Percentiles rank a stretch among this genome's conserved stretches.
Conservation (phyloP, 108 stramenopile genomes). For the Seminavis robusta region DNA sequence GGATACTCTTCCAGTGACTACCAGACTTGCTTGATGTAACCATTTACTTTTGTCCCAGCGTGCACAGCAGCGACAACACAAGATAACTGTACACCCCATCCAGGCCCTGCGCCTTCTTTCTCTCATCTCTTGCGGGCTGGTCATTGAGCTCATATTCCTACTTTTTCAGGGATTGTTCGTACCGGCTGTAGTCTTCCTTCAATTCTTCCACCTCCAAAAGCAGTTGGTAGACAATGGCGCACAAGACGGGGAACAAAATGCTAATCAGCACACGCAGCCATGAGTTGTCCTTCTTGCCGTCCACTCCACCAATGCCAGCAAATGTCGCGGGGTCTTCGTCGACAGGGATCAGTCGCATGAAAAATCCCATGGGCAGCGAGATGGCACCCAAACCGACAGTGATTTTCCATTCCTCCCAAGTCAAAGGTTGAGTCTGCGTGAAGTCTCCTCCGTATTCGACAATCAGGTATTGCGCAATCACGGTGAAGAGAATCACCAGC, state of each 20-base stretch:
- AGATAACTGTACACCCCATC: too few relatives aligned
- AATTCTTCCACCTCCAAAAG: slow-evolving; percentile 52
- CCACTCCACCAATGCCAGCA: slow-evolving; percentile 43
- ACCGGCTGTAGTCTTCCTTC: too few relatives aligned
- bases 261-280: slow-evolving; percentile 24
- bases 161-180: too few relatives aligned
- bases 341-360: slow-evolving; percentile 69
- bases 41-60: too few relatives aligned
- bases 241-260: slow-evolving; percentile 42
- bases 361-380: slow-evolving; percentile 67
- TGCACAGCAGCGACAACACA: too few relatives aligned
- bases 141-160: too few relatives aligned
- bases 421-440: slow-evolving; percentile 55
- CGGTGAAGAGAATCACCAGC: slow-evolving; percentile 76
- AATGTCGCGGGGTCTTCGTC: slow-evolving; percentile 60
- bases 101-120: too few relatives aligned
- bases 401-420: slow-evolving; percentile 57
- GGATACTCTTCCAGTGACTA: too few relatives aligned
- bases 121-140: too few relatives aligned
- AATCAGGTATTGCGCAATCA: slow-evolving; percentile 79
- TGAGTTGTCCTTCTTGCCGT: slow-evolving; percentile 14
- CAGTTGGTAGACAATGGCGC: slow-evolving; percentile 47
- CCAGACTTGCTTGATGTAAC: too few relatives aligned
- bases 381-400: slow-evolving; percentile 56
- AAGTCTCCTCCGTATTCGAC: slow-evolving; percentile 89